These are phyloP conservation scores for Kingdonia uniflora DNA, from an alignment of 164 flowering plant genomes.

Conservation along the genomic window DNA sequence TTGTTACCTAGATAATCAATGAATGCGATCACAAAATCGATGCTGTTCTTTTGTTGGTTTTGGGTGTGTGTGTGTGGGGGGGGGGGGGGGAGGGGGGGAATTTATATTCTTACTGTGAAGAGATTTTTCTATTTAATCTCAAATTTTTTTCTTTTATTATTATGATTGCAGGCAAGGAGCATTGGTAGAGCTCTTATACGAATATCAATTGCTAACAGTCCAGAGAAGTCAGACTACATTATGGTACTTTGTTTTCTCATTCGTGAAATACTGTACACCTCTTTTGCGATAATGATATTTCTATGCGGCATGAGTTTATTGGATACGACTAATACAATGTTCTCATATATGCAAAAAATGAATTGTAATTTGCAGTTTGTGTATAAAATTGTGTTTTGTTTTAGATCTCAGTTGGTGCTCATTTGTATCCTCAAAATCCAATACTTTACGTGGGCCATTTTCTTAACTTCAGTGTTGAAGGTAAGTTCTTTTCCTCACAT, in stretches of 20 bases:
- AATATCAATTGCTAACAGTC: constrained; percentile 33
- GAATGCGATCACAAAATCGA: too few species aligned
- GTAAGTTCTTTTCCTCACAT: constrained; percentile 27
- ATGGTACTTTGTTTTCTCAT: constrained; percentile 33
- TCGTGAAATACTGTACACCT: neutral
- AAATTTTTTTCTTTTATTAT: constrained; percentile 1
- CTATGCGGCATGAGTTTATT: too few species aligned
- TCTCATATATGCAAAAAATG: neutral
- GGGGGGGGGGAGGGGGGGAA: too few species aligned
- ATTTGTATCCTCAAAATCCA: constrained; percentile 56
- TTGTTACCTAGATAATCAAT: too few species aligned
- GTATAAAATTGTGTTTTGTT: neutral
- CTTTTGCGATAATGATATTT: neutral
- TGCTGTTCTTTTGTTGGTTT: too few species aligned
- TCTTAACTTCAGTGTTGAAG: constrained; percentile 59
- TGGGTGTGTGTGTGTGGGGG: too few species aligned
- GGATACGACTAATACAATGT: too few species aligned
- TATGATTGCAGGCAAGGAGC: constrained; percentile 35
- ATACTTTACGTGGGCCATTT: constrained; percentile 35
- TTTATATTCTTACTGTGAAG: too few species aligned
- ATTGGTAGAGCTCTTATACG: constrained; percentile 75
- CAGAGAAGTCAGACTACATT: constrained; percentile 57
- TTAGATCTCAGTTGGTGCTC: constrained; percentile 78
- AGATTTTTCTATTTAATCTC: too few species aligned
- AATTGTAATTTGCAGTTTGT: neutral